A percentile compares a stretch with the other conserved stretches of the same genome.
These are phyloP conservation scores for Solanum bulbocastanum DNA, from an alignment of 257 asterid genomes.

Conservation along the genomic window DNA sequence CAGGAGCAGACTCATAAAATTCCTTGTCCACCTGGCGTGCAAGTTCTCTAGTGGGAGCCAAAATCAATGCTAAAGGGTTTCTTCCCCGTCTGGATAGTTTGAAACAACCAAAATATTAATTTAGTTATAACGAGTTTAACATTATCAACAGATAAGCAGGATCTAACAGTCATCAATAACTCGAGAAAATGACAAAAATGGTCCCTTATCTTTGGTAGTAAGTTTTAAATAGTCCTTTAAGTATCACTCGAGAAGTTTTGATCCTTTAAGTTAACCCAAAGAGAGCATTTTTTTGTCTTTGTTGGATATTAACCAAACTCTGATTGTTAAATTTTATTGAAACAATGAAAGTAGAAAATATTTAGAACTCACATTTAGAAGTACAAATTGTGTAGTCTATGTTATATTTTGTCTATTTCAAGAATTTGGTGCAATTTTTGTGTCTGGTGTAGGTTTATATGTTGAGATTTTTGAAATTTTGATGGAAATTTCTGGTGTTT, in stretches of 20 bases:
- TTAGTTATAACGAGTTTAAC: neutral
- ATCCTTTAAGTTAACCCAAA: neutral
- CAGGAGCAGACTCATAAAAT: slow-evolving; percentile 65
- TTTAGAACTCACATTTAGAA: neutral
- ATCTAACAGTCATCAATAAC: neutral
- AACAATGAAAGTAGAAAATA: neutral
- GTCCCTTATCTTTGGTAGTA: neutral
- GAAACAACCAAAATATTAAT: slow-evolving; percentile 3
- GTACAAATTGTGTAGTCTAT: neutral
- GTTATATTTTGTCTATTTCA: neutral
- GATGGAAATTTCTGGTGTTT: neutral
- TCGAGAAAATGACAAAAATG: neutral
- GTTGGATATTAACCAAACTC: neutral
- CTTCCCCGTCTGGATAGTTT: slow-evolving; percentile 52
- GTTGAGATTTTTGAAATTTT: neutral
- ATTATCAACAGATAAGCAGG: neutral
- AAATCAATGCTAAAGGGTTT: slow-evolving; percentile 62
- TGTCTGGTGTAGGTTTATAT: neutral
- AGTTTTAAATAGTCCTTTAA: neutral
- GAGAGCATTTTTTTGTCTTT: neutral
- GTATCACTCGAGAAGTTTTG: neutral
- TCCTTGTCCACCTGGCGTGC: slow-evolving; percentile 91
- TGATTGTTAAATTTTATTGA: neutral
- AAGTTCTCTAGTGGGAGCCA: slow-evolving; percentile 97
- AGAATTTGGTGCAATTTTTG: neutral